A percentile compares a stretch with the other conserved stretches of the same genome.
These are phyloP conservation scores for Canavalia ensiformis DNA, from an alignment of 306 rosid genomes.

Conservation along the genomic window DNA sequence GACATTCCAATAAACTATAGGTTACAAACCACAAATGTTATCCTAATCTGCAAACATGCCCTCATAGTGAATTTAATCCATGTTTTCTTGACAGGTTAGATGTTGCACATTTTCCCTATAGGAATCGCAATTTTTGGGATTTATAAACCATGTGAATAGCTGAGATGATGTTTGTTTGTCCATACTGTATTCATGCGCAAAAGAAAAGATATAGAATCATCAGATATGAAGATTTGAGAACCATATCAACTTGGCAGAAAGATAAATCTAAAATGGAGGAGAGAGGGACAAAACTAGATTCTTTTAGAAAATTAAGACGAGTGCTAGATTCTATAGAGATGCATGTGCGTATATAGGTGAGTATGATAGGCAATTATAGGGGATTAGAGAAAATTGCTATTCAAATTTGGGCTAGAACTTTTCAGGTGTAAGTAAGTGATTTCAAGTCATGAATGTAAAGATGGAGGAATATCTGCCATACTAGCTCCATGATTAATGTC, in stretches of 20 bases:
- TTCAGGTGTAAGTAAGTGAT: conserved; percentile 57
- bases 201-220: conserved; percentile 5
- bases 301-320: not conserved
- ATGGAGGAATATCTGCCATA: conserved; percentile 55
- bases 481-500: conserved; percentile 59
- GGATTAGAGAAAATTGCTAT: conserved; percentile 10
- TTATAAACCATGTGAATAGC: not conserved
- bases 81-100: not conserved
- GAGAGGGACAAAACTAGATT: not conserved
- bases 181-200: conserved; percentile 32
- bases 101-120: conserved; percentile 31
- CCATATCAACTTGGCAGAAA: conserved; percentile 5
- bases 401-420: not conserved
- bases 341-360: not conserved
- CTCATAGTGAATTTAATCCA: conserved; percentile 1
- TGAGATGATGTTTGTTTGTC: conserved; percentile 33
- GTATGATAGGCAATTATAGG: not conserved
- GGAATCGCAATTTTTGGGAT: conserved; percentile 42
- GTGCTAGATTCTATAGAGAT: conserved; percentile 28
- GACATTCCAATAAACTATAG: conserved; percentile 28
- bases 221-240: not conserved
- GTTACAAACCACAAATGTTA: not conserved
- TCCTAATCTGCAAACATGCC: conserved; percentile 8
- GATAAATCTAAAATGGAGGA: conserved; percentile 19
- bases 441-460: conserved; percentile 59